A percentile compares a stretch with the other conserved stretches of the same genome.
These are phyloP conservation scores for Tolypocladium ophioglossoides DNA, from an alignment of 2,329 filamentous ascomycete species.

Conservation along the genomic window DNA sequence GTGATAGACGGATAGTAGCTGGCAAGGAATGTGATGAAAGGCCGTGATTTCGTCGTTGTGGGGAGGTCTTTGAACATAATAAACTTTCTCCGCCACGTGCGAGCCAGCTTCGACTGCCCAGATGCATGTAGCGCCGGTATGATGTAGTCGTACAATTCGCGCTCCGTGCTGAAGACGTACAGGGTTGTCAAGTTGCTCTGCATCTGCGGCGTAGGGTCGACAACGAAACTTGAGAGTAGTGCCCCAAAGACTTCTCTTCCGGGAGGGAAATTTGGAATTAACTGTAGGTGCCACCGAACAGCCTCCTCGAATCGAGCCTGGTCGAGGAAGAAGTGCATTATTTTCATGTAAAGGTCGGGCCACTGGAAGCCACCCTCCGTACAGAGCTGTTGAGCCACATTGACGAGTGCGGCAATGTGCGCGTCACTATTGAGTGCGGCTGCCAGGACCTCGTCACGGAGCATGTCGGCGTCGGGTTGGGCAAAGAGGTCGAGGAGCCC, in stretches of 20 bases:
- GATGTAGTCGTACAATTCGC: conserved; percentile 37
- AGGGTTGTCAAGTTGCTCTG: conserved; percentile 31
- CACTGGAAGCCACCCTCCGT: conserved; percentile 28
- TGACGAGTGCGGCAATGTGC: conserved; percentile 15
- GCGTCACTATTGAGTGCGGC: conserved; percentile 15
- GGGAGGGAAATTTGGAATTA: conserved; percentile 32
- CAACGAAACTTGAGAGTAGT: conserved; percentile 32
- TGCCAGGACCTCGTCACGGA: conserved; percentile 19
- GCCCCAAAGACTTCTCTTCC: conserved; percentile 27
- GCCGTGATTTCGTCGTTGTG: conserved; percentile 25
- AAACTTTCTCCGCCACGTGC: conserved; percentile 35
- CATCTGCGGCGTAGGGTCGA: conserved; percentile 22
- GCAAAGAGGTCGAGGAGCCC: conserved; percentile 11
- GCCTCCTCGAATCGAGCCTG: conserved; percentile 26
- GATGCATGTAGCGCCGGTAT: conserved; percentile 39
- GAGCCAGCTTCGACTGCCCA: conserved; percentile 33
- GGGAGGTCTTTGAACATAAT: conserved; percentile 31
- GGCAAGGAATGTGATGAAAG: conserved; percentile 37
- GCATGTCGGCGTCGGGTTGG: conserved; percentile 9
- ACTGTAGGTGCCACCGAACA: conserved; percentile 36
- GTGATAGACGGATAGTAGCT: conserved; percentile 32
- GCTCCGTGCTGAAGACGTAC: conserved; percentile 33
- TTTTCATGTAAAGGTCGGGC: conserved; percentile 39
- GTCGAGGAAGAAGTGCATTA: conserved; percentile 31
- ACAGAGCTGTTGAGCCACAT: conserved; percentile 22